Conservation (phyloP, 1,284 basidiomycete species). For the Ustilago xerochloae region DNA sequence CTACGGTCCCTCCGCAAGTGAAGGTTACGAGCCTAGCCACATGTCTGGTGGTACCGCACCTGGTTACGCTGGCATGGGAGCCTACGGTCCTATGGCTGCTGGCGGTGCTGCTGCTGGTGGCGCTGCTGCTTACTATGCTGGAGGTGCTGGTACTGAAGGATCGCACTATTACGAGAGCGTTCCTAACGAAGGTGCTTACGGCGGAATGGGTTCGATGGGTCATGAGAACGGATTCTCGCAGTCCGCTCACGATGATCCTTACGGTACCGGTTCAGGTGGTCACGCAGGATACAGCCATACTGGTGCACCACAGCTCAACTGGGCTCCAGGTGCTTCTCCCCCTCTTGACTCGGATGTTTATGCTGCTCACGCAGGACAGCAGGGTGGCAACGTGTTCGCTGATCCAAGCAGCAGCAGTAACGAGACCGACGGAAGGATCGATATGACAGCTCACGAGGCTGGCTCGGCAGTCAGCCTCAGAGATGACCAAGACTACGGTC, state of each 20-base stretch:
- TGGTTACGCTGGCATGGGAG: constrained; percentile 62
- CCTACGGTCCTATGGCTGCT: constrained; percentile 57
- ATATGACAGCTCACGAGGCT: constrained; percentile 40
- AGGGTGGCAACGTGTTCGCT: constrained; percentile 48
- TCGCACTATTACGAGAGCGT: constrained; percentile 55
- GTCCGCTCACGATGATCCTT: constrained; percentile 34
- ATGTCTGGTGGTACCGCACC: constrained; percentile 56
- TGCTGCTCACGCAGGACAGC: constrained; percentile 7
- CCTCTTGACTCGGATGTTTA: constrained; percentile 45
- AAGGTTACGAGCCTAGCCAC: constrained; percentile 60
- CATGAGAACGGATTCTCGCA: constrained; percentile 42
- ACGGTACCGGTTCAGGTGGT: constrained; percentile 28
- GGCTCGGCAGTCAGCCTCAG: constrained; percentile 42
- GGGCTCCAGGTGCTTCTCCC: constrained; percentile 40
- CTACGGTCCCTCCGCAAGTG: constrained; percentile 30
- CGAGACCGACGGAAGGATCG: constrained; percentile 52
- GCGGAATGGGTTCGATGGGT: constrained; percentile 31
- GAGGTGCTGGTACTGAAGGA: constrained; percentile 27
- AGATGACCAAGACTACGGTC: constrained; percentile 59
- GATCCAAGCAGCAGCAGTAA: constrained; percentile 51
- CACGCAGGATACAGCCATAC: constrained; percentile 34
- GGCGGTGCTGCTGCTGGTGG: constrained; percentile 54
- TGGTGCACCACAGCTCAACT: constrained; percentile 48
- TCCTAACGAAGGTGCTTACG: constrained; percentile 30
- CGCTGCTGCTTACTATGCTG: constrained; percentile 51